phyloP scores from a whole-genome alignment of 2,329 filamentous ascomycete genomes.

The Berkeleyomyces basicola region DNA sequence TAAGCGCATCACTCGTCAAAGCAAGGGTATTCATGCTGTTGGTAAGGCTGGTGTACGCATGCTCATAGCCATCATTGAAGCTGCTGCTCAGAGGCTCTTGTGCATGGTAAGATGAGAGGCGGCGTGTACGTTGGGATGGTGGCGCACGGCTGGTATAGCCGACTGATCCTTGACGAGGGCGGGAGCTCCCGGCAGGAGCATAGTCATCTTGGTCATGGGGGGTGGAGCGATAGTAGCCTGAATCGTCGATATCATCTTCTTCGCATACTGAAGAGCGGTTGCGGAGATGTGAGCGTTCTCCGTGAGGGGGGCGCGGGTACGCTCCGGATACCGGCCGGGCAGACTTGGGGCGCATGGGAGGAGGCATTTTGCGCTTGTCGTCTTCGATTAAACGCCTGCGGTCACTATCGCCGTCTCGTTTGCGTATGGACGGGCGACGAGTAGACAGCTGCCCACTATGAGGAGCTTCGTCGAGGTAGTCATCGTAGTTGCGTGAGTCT shows the following conservation, averaged over 20 bases:
- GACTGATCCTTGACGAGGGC: slow-evolving; percentile 7
- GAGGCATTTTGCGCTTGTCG: slow-evolving; percentile 12
- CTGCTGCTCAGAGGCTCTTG: background rate
- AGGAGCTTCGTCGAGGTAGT: background rate
- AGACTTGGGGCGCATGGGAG: slow-evolving; percentile 9
- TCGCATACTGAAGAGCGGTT: slow-evolving; percentile 4
- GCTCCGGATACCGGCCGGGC: slow-evolving; percentile 8
- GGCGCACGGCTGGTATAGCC: background rate
- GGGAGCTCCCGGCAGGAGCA: background rate
- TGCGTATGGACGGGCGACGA: slow-evolving; percentile 8
- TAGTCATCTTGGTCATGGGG: slow-evolving; percentile 9
- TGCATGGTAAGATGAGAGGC: slow-evolving; percentile 7
- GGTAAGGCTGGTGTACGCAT: slow-evolving; percentile 21
- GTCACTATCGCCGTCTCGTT: slow-evolving; percentile 7
- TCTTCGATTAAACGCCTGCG: slow-evolving; percentile 9
- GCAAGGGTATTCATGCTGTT: slow-evolving; percentile 8
- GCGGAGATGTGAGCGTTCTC: slow-evolving; percentile 7
- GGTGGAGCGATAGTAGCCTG: background rate
- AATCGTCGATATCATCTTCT: slow-evolving; percentile 5
- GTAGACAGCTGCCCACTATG: slow-evolving; percentile 1
- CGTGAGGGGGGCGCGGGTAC: slow-evolving; percentile 1
- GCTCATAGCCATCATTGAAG: slow-evolving; percentile 21
- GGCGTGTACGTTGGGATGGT: background rate
- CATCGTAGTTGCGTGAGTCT: slow-evolving; percentile 10
- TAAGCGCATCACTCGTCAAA: slow-evolving; percentile 36